These are phyloP conservation scores for Ustilago xerochloae DNA, from an alignment of 1,284 basidiomycete species.

Conservation along the genomic window DNA sequence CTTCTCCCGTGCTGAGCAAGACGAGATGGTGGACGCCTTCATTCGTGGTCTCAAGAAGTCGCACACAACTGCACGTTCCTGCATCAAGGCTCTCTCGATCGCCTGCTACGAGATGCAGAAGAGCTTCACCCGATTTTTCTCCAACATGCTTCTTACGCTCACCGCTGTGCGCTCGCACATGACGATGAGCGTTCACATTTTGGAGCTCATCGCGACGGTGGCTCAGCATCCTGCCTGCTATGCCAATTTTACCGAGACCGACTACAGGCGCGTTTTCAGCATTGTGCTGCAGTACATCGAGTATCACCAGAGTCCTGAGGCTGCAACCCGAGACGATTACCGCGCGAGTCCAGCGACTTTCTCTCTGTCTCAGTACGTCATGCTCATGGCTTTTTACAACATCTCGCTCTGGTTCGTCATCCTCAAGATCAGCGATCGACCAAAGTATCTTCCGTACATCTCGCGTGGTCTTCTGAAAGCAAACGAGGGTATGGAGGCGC, in stretches of 20 bases:
- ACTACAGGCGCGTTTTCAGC: constrained; percentile 94
- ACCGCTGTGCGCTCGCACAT: constrained; percentile 95
- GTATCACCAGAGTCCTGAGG: constrained; percentile 70
- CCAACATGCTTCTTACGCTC: constrained; percentile 83
- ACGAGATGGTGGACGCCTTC: constrained; percentile 84
- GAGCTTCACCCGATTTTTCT: constrained; percentile 82
- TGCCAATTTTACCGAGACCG: constrained; percentile 89
- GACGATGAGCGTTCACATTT: constrained; percentile 92
- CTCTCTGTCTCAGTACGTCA: constrained; percentile 94
- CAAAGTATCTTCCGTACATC: constrained; percentile 85
- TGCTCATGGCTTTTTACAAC: constrained; percentile 90
- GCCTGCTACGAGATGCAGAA: constrained; percentile 88
- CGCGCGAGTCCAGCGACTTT: constrained; percentile 72
- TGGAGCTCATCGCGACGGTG: constrained; percentile 89
- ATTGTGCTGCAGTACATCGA: constrained; percentile 95
- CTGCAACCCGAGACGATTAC: constrained; percentile 59
- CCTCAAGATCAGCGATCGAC: constrained; percentile 84
- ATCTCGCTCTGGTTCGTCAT: constrained; percentile 97
- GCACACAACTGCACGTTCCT: constrained; percentile 87
- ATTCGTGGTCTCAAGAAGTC: constrained; percentile 79
- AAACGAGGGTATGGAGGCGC: constrained; percentile 79
- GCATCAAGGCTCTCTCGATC: constrained; percentile 88
- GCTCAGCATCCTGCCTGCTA: constrained; percentile 83
- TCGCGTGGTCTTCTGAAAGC: constrained; percentile 87
- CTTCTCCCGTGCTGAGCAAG: constrained; percentile 76